phyloP scores from a whole-genome alignment of 78 protist genomes.

The Isochrysis galbana region DNA sequence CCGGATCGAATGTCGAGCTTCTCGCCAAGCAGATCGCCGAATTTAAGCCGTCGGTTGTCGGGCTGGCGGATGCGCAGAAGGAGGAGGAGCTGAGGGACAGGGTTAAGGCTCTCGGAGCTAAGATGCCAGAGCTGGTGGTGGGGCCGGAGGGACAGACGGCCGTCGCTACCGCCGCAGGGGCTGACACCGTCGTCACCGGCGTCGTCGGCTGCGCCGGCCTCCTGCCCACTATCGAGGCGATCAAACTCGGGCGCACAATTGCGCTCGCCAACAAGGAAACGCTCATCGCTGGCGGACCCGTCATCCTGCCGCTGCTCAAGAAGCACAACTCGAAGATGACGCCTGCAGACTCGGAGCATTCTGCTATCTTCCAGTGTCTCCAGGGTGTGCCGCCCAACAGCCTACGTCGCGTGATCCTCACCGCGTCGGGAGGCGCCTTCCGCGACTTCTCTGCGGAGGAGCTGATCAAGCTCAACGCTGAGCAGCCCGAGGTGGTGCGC shows the following conservation, averaged over 20 bases:
- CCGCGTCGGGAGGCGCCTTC: slow-evolving; percentile 54
- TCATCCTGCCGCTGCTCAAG: slow-evolving; percentile 51
- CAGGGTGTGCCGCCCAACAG: slow-evolving; percentile 22
- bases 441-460: slow-evolving; percentile 17
- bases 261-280: slow-evolving; percentile 59
- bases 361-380: slow-evolving; percentile 54
- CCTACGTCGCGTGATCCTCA: slow-evolving; percentile 46
- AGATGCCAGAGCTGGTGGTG: slow-evolving; percentile 10
- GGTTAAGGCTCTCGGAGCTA: neutral
- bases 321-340: slow-evolving; percentile 27
- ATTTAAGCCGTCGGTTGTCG: neutral
- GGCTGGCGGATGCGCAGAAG: neutral
- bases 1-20: slow-evolving; percentile 47
- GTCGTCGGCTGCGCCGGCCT: slow-evolving; percentile 57
- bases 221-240: slow-evolving; percentile 50
- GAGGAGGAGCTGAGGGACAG: neutral
- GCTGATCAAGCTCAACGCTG: neutral
- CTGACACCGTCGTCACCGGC: slow-evolving; percentile 56
- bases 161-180: slow-evolving; percentile 32
- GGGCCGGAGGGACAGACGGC: slow-evolving; percentile 35
- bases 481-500: slow-evolving; percentile 31
- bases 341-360: slow-evolving; percentile 60
- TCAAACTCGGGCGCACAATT: slow-evolving; percentile 39
- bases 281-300: slow-evolving; percentile 37
- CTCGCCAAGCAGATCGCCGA: slow-evolving; percentile 45